These are phyloP conservation scores for Arthrobotrys sinensis DNA, from an alignment of 2,329 filamentous ascomycete genomes.

Conservation along the genomic window DNA sequence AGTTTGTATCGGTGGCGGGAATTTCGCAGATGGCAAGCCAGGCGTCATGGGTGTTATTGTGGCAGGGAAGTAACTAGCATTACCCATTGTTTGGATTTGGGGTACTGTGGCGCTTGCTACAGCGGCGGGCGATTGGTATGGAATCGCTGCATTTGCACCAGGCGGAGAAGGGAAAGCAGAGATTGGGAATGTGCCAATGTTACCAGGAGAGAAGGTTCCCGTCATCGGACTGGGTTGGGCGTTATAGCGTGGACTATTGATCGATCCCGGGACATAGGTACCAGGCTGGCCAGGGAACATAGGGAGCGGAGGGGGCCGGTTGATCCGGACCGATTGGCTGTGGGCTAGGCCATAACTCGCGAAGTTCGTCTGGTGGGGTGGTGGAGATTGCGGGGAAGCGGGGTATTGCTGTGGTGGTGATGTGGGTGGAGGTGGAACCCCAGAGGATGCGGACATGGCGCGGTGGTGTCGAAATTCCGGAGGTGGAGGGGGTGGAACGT, in stretches of 20 bases:
- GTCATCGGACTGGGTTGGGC: constrained; percentile 54
- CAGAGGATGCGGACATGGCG: constrained; percentile 43
- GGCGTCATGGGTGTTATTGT: constrained; percentile 59
- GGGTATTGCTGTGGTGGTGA: constrained; percentile 56
- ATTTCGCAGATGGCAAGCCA: constrained; percentile 51
- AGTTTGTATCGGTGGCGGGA: constrained; percentile 56
- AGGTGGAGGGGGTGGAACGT: constrained; percentile 47
- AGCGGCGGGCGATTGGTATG: constrained; percentile 47
- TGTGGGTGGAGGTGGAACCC: constrained; percentile 43
- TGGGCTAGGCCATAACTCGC: constrained; percentile 32
- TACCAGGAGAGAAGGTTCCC: constrained; percentile 36
- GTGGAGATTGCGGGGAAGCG: constrained; percentile 54
- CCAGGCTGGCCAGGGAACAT: constrained; percentile 43
- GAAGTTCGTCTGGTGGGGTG: constrained; percentile 45
- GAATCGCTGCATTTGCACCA: constrained; percentile 20
- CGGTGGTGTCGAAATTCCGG: constrained; percentile 48
- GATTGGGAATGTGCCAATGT: constrained; percentile 36
- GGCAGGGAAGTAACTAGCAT: constrained; percentile 29
- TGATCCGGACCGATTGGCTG: constrained; percentile 52
- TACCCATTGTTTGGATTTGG: constrained; percentile 46
- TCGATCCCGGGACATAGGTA: constrained; percentile 28
- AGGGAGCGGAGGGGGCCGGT: constrained; percentile 45
- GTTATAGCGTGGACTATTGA: constrained; percentile 49
- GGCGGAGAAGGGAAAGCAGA: constrained; percentile 37
- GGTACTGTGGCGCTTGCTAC: constrained; percentile 43